Percentiles rank a stretch among this genome's conserved stretches.
These are phyloP conservation scores for Acer campestre DNA, from an alignment of 345 rosid species.

Conservation along the genomic window DNA sequence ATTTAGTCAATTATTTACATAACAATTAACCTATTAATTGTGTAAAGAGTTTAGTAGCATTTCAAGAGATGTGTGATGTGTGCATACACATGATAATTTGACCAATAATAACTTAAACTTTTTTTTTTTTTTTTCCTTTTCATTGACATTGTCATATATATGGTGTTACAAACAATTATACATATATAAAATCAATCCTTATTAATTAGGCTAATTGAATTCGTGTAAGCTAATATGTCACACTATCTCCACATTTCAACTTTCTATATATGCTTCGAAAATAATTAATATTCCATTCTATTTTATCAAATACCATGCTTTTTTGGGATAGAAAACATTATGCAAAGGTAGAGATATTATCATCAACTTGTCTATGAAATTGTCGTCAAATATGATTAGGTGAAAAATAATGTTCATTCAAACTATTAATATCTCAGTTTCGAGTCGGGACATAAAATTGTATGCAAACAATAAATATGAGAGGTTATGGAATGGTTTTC, in stretches of 20 bases:
- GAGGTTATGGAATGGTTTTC: background rate
- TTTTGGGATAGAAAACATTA: background rate
- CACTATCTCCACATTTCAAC: background rate
- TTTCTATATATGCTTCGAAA: background rate
- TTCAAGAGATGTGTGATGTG: background rate
- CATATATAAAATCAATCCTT: background rate
- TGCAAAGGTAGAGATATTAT: background rate
- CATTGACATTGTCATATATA: background rate
- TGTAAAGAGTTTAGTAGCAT: background rate
- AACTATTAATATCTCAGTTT: too few relatives aligned
- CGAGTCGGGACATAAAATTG: too few relatives aligned
- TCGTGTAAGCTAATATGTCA: background rate
- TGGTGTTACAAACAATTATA: background rate
- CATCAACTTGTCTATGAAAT: background rate
- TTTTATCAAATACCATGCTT: background rate
- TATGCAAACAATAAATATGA: too few relatives aligned
- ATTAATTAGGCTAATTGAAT: background rate
- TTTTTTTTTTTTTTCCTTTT: background rate
- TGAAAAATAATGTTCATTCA: too few relatives aligned
- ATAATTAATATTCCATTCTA: background rate
- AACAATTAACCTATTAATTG: background rate
- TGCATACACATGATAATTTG: background rate
- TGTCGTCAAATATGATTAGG: too few relatives aligned
- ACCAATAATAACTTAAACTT: background rate
- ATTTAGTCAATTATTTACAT: background rate